Base-by-base conservation (phyloP, 169 alveolate species). In the Babesia bovis region DNA sequence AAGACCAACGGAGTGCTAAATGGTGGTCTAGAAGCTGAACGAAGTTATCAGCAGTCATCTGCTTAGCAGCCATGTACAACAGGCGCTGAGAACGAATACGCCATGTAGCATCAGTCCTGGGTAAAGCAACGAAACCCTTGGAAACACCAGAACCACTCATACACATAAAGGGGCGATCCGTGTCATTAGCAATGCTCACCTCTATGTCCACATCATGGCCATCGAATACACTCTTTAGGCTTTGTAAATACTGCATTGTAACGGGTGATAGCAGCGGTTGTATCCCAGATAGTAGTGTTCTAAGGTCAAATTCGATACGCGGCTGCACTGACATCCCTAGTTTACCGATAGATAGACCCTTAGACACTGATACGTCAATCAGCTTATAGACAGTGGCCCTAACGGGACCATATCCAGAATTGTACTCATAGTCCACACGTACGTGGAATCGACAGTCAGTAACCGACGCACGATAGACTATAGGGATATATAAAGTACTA, bases 361-460 rank as follows among this genome's bases (percentile, higher is more conserved):
- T 63, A 3, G 44, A 3, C 15, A 63, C 51, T 1, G 30, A 33
- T 4, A 63, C 49, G 51, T 28, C 26, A 0, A 63, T 17, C 35
- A 28, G 28, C 61, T 63, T 63, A 40, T 32, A 63, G 33, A 63
- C 38, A 25, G 73, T 1, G 0, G 73, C 41, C 17, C 73, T 42
- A 2, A 63, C 60, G 10, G 73, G 59, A 25, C 73, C 73, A n/a
- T 42, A 47, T 1, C 6, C 21, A 5, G 59, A 5, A 4, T 28
- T 10, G 73, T 63, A 63, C 47, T 63, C 73, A 23, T 63, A 63
- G 36, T 63, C 73, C 23, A 63, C 73, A 17, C 73, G 30, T 25
- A 63, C 44, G 36, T 63, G 47, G 60, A 23, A 63, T 19, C 51
- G 2, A 12, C 61, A 44, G n/a, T 30, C 51, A 3, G 63, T 63